Conservation (phyloP, 441 rosid species). For the Gossypium trilobum region DNA sequence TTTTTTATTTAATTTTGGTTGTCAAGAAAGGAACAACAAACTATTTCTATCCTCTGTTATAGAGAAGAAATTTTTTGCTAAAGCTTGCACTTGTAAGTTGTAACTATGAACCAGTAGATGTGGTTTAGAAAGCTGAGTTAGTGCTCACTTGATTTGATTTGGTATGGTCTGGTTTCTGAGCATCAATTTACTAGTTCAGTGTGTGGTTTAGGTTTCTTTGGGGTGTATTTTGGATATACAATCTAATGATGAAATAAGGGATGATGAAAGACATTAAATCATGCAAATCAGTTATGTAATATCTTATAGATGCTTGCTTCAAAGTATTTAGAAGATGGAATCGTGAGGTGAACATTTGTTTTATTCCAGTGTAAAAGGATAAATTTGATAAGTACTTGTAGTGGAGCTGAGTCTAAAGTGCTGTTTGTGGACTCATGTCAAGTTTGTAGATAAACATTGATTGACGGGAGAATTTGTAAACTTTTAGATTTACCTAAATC, state of each 20-base stretch:
- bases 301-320: not conserved
- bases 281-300: not conserved
- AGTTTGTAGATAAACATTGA: not conserved
- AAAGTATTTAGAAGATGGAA: not conserved
- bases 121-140: not conserved
- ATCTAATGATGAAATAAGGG: not conserved
- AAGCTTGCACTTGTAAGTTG: not conserved
- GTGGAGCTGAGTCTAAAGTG: not conserved
- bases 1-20: not conserved
- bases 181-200: not conserved
- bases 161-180: not conserved
- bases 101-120: not conserved
- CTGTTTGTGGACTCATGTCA: not conserved
- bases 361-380: not conserved
- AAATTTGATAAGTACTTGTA: not conserved
- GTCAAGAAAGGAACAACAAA: not conserved
- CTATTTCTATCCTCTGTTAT: not conserved
- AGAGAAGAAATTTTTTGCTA: not conserved
- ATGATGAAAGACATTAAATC: not conserved
- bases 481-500: conserved; percentile 2
- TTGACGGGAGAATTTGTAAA: not conserved
- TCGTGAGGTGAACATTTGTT: not conserved
- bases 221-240: not conserved
- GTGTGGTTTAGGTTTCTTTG: not conserved
- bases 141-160: not conserved